phyloP scores from a whole-genome alignment of 2,329 filamentous ascomycete genomes.

The Apiospora pterosperma region DNA sequence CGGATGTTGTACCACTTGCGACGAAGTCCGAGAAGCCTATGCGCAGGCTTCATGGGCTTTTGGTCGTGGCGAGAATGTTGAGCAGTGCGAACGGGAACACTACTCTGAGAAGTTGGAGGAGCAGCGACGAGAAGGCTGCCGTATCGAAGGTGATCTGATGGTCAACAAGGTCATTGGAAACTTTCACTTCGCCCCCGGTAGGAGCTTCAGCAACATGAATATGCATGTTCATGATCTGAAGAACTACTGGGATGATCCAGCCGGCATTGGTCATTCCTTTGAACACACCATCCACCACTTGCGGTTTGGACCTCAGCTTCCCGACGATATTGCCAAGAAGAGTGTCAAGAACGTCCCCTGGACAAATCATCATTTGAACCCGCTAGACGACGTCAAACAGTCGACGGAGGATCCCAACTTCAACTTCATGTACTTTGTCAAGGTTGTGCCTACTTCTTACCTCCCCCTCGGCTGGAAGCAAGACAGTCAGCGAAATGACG shows the following conservation, averaged over 20 bases:
- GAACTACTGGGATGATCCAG: slow-evolving; percentile 78
- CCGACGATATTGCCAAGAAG: slow-evolving; percentile 64
- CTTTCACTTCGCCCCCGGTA: slow-evolving; percentile 95
- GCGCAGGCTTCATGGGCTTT: slow-evolving; percentile 89
- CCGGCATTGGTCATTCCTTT: slow-evolving; percentile 71
- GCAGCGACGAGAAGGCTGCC: slow-evolving; percentile 88
- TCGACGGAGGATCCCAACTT: slow-evolving; percentile 75
- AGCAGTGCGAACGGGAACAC: slow-evolving; percentile 93
- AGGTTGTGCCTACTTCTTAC: slow-evolving; percentile 95
- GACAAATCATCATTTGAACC: slow-evolving; percentile 90
- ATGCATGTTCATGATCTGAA: slow-evolving; percentile 97
- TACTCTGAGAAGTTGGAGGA: slow-evolving; percentile 85
- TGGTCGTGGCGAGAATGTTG: slow-evolving; percentile 84
- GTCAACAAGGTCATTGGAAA: slow-evolving; percentile 99
- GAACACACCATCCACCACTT: slow-evolving; percentile 84
- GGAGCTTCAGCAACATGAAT: slow-evolving; percentile 93
- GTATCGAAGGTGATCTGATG: slow-evolving; percentile 84
- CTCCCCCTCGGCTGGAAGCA: slow-evolving; percentile 80
- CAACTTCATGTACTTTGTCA: slow-evolving; percentile 99
- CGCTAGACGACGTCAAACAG: slow-evolving; percentile 78
- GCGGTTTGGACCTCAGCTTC: slow-evolving; percentile 88
- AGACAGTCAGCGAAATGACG: slow-evolving; percentile 34
- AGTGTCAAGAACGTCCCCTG: slow-evolving; percentile 55
- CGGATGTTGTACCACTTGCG: slow-evolving; percentile 97
- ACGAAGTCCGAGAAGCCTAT: slow-evolving; percentile 94